Evolutionary conservation across 805 yeast genomes (phyloP).

Genomic region (Clavispora vitiphila): DNA sequence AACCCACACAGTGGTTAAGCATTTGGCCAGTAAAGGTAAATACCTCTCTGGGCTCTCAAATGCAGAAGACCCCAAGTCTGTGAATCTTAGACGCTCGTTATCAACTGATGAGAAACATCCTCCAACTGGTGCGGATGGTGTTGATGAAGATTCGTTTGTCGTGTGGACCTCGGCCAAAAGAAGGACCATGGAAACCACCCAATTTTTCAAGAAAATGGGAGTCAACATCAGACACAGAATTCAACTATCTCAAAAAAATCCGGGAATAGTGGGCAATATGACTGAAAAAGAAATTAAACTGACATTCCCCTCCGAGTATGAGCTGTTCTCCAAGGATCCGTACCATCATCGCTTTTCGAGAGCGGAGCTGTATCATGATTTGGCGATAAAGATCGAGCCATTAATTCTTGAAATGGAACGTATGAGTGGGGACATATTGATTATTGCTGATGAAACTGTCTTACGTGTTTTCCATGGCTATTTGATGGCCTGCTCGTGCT

Average conservation of each 20-base stretch:
- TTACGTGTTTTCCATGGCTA: conserved; percentile 89
- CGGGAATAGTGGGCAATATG: conserved; percentile 79
- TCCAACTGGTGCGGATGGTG: conserved; percentile 51
- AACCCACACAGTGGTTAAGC: conserved; percentile 48
- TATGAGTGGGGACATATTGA: conserved; percentile 77
- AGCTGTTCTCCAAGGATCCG: conserved; percentile 66
- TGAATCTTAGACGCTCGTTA: conserved; percentile 9
- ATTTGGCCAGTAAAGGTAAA: conserved; percentile 33
- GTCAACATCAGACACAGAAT: conserved; percentile 69
- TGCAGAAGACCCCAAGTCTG: conserved; percentile 1
- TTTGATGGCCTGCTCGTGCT: conserved; percentile 84
- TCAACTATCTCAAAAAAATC: conserved; percentile 82
- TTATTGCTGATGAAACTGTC: conserved; percentile 91
- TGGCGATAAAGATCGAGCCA: conserved; percentile 92
- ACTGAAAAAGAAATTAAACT: conserved; percentile 52
- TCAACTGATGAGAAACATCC: conserved; percentile 39
- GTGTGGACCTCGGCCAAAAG: conserved; percentile 96
- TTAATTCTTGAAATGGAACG: conserved; percentile 90
- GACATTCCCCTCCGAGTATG: conserved; percentile 66
- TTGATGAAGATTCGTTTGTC: conserved; percentile 56
- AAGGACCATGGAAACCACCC: conserved; percentile 77
- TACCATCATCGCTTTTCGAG: conserved; percentile 90
- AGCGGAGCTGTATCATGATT: conserved; percentile 92
- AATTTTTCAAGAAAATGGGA: conserved; percentile 57
- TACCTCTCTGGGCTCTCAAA: conserved; percentile 11